Conservation (phyloP, 1,284 basidiomycete species). For the Schizophyllum amplum region DNA sequence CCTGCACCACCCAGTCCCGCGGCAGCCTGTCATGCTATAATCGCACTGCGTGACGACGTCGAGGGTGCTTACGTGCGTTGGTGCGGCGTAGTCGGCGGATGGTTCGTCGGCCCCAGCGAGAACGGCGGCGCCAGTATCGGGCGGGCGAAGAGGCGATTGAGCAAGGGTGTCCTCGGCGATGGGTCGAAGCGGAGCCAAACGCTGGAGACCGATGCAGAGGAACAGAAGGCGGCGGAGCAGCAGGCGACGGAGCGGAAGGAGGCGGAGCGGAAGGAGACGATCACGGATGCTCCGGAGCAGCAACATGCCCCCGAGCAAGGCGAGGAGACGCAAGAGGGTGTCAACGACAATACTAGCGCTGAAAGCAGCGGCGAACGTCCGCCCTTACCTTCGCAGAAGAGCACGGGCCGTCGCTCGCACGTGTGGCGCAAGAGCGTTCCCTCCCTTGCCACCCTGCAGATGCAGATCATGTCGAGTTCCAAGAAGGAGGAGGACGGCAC, state of each 20-base stretch:
- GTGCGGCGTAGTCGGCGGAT: slow-evolving; percentile 52
- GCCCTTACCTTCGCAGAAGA: slow-evolving; percentile 10
- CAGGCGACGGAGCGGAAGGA: slow-evolving; percentile 7
- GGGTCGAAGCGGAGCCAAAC: neutral
- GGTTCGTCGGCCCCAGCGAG: slow-evolving; percentile 32
- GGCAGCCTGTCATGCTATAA: slow-evolving; percentile 31
- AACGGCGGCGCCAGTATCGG: neutral
- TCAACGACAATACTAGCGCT: neutral
- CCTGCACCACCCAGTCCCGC: neutral
- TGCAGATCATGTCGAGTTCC: neutral
- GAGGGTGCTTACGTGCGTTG: slow-evolving; percentile 52
- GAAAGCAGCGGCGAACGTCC: neutral
- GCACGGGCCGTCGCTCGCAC: neutral
- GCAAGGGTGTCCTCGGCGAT: slow-evolving; percentile 15
- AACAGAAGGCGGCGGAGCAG: slow-evolving; percentile 5
- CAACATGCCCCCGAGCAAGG: neutral
- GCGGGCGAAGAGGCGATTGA: slow-evolving; percentile 14
- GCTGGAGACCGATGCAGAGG: neutral
- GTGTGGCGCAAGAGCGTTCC: neutral
- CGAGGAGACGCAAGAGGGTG: neutral
- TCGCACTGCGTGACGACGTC: slow-evolving; percentile 42
- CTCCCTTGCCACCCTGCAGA: neutral
- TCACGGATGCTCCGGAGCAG: neutral
- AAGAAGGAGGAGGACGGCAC: slow-evolving; percentile 6
- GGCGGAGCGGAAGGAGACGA: slow-evolving; percentile 14